A percentile compares a stretch with the other conserved stretches of the same genome.
phyloP scores from a whole-genome alignment of 805 yeast species.

The Geotrichum ghanense region DNA sequence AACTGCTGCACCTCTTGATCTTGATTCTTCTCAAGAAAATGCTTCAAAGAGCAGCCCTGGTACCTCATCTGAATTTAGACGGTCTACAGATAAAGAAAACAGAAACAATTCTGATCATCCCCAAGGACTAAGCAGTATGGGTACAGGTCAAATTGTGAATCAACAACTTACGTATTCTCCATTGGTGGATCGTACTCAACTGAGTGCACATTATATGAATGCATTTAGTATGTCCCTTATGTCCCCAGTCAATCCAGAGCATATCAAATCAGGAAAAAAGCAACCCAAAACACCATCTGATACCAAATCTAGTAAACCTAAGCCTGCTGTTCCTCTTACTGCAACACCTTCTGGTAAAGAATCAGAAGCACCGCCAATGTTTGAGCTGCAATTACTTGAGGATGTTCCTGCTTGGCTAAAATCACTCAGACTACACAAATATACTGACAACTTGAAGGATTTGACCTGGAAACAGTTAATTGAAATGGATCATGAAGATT shows the following conservation, averaged over 20 bases:
- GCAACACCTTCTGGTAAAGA: not conserved
- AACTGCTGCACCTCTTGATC: constrained; percentile 8
- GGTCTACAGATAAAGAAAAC: not conserved
- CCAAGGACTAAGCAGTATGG: not conserved
- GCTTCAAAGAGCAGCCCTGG: not conserved
- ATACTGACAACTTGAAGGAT: constrained; percentile 71
- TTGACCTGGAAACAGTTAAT: constrained; percentile 73
- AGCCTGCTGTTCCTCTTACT: not conserved
- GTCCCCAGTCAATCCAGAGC: not conserved
- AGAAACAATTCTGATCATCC: not conserved
- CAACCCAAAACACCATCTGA: too few relatives aligned
- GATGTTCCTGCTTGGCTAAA: constrained; percentile 93
- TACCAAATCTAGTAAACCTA: not conserved
- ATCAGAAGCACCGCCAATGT: not conserved
- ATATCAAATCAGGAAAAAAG: not conserved
- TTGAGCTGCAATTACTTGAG: constrained; percentile 26
- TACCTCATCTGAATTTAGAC: not conserved
- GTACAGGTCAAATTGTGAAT: not conserved
- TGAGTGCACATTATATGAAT: not conserved
- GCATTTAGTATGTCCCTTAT: not conserved
- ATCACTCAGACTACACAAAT: constrained; percentile 81
- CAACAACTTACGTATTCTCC: constrained; percentile 2
- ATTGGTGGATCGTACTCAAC: not conserved
- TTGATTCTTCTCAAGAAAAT: not conserved
- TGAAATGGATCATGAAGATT: constrained; percentile 51